A percentile compares a stretch with the other conserved stretches of the same genome.
phyloP scores from a whole-genome alignment of 192 early-diverging fungal genomes.

The Chytriomyces sp. region DNA sequence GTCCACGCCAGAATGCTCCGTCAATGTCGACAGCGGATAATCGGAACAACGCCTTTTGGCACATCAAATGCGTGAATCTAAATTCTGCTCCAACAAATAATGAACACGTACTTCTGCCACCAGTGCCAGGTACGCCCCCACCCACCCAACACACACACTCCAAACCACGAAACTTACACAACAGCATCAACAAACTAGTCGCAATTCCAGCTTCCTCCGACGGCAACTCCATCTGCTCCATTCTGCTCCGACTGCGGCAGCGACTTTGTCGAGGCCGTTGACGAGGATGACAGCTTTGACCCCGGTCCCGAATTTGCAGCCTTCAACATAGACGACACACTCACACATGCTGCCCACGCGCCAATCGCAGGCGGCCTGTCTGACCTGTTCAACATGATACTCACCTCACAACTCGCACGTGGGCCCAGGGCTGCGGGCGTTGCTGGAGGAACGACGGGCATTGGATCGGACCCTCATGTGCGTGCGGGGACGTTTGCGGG shows the following conservation, averaged over 20 bases:
- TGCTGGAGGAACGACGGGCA: no score
- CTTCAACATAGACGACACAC: neutral
- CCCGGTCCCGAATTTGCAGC: neutral
- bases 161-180: neutral
- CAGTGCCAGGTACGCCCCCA: constrained; percentile 7
- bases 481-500: neutral
- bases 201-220: neutral
- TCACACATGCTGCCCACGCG: neutral
- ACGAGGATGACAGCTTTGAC: neutral
- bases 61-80: no score
- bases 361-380: neutral
- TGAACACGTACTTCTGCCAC: constrained; percentile 9
- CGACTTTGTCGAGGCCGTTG: constrained; percentile 19
- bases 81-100: no score
- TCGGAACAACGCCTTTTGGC: no score
- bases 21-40: no score
- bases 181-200: neutral
- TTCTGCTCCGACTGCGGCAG: constrained; percentile 10
- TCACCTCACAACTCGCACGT: neutral
- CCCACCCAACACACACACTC: neutral
- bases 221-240: neutral
- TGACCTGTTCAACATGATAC: neutral
- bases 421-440: neutral
- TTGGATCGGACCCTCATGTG: neutral
- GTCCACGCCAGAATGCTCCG: no score